Base-by-base conservation (phyloP, 1,284 basidiomycete genomes). In the Ceratobasidium sp. region DNA sequence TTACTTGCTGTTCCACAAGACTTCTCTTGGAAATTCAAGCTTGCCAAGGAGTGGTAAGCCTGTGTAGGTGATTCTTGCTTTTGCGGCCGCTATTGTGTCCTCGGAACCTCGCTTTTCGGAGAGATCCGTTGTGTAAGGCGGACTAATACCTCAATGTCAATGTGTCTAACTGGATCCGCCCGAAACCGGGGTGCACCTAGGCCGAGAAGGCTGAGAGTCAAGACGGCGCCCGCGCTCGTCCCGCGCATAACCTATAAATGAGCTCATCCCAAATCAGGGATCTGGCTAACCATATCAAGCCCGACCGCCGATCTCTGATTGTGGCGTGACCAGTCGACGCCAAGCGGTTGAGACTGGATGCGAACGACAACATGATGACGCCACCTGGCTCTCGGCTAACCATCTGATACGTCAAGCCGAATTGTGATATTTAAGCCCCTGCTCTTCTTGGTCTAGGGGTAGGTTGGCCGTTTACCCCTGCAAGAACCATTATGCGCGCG, bases 1-100 rank as follows among this genome's bases (percentile, higher is more conserved):
- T 49, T 11, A 24, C 37, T 49, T 41, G 61, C 34, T 59, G 58
- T 49, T 69, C 43, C n/a, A 53, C 19, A 76, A 93, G 93, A 94
- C 76, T 94, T 90, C 86, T 88, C 91, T 53, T 94, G 92, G 92
- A 81, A 79, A 31, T 94, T 95, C 85, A 94, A 92, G 81, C 85
- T 94, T 74, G 88, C 85, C 31, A 94, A 94, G 83, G 92, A 94
- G 76, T 94, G 92, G 93, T 78, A 74, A 71, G 29, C 13, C 31
- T 0, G 2, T 29, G 27, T 31, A 13, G 54, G 34, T 41, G 34
- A 11, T 58, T 29, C 27, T 29, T 5, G 29, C 16, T n/a, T 34
- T 5, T n/a, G 16, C 8, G 8, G n/a, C n/a, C n/a, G 34, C 22
- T 14, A 22, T 27, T n/a, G 22, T 61, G 24, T 9, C 49, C 41